Evolutionary conservation across 2,329 filamentous ascomycete genomes (phyloP), one percentile per base, ranked within the genome.

Genomic region (Ceratocystis colombiana): DNA sequence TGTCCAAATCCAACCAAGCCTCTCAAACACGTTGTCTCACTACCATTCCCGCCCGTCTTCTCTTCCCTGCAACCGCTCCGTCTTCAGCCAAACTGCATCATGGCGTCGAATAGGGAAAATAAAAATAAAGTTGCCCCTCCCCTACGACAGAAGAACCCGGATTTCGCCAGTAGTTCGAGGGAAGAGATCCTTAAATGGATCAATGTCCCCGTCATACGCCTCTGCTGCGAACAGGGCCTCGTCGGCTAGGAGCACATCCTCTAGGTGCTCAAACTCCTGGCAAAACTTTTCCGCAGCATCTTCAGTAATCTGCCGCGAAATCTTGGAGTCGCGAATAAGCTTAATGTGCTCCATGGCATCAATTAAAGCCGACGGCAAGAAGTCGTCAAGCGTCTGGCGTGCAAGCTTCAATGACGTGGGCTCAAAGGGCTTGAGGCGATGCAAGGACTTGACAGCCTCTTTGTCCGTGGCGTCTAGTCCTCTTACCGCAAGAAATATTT

Each of bases 331-430:
- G 69, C 88, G 85, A 1, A 99, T 77, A 53, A 84, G 79, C 69
- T 87, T 87, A 30, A 97, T 75, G 68, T 90, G 89, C 63, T 94
- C 88, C 71, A 89, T 85, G 2, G 92, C 92, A 73, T 99, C 94
- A 80, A 96, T 93, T 37, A 96, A 80, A 2, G 93, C 94, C 1
- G 90, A 95, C 0, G 94, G 92, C 28, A 99, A 79, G 76, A 97
- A 99, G 68, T 90, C 86, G 72, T 99, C 94, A 5, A 99, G 79
- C 50, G 81, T 82, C 71, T 92, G 89, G 71, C 89, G 89, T 1
- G 87, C 85, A 62, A 79, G 77, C 1, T 82, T 76, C n/a, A 97
- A 78, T 0, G 80, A 75, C 4, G 80, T 76, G 0, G 83, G 80
- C 67, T 86, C 81, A 72, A 90, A 83, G 3, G 80, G 76, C 0